Percentiles rank a stretch among this genome's conserved stretches.
phyloP scores from a whole-genome alignment of 805 yeast species.

The Saccharomycopsis lassenensis region DNA sequence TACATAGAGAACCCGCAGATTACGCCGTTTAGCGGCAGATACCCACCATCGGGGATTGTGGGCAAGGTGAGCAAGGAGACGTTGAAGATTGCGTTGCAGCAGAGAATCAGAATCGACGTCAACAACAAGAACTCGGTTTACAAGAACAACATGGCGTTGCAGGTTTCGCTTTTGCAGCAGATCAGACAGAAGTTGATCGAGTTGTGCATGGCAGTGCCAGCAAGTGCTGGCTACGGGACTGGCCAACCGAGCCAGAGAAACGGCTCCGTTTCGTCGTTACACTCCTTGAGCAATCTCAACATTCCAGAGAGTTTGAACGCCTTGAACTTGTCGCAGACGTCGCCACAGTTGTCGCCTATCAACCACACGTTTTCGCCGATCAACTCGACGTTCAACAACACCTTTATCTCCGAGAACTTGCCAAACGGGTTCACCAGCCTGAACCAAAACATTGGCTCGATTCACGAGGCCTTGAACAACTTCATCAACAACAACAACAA shows the following conservation, averaged over 20 bases:
- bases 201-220: slow-evolving; percentile 5
- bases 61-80: slow-evolving; percentile 50
- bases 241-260: not conserved
- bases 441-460: slow-evolving; percentile 2
- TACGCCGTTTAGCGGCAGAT: slow-evolving; percentile 55
- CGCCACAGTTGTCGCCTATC: slow-evolving; percentile 14
- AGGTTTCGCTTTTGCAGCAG: slow-evolving; percentile 20
- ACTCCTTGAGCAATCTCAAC: slow-evolving; percentile 4
- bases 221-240: not conserved
- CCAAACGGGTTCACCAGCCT: not conserved
- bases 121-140: slow-evolving; percentile 24
- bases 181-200: slow-evolving; percentile 29
- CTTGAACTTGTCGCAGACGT: not conserved
- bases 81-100: slow-evolving; percentile 27
- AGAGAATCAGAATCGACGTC: slow-evolving; percentile 28
- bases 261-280: slow-evolving; percentile 11
- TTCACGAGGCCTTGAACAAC: slow-evolving; percentile 11
- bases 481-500: slow-evolving; percentile 4
- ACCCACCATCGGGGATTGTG: slow-evolving; percentile 60
- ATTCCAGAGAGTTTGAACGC: not conserved
- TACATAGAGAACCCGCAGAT: slow-evolving; percentile 46
- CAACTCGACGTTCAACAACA: slow-evolving; percentile 11
- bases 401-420: slow-evolving; percentile 8
- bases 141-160: not conserved
- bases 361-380: slow-evolving; percentile 17